Evolutionary conservation across 306 rosid genomes (phyloP).

Genomic region (Gastrolobium bilobum): DNA sequence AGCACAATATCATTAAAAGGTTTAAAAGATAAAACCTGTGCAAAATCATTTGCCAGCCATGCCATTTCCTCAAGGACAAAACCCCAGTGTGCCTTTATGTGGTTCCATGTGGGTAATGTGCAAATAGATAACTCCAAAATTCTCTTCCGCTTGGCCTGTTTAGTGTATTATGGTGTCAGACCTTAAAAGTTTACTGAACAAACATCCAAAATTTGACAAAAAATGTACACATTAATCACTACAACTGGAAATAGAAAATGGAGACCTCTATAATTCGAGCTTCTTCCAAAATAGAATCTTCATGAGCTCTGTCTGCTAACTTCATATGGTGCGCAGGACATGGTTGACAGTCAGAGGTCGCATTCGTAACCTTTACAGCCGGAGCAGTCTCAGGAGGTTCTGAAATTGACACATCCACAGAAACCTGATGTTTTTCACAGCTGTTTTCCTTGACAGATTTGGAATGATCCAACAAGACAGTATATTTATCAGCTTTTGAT

Average conservation of each 20-base stretch:
- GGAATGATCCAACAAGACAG: constrained; percentile 45
- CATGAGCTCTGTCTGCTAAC: constrained; percentile 67
- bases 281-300: constrained; percentile 84
- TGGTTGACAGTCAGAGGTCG: constrained; percentile 53
- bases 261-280: constrained; percentile 81
- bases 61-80: constrained; percentile 90
- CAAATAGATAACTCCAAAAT: constrained; percentile 76
- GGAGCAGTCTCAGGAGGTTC: constrained; percentile 53
- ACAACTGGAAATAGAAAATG: constrained; percentile 32
- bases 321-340: constrained; percentile 50
- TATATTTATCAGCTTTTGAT: constrained; percentile 54
- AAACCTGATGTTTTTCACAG: constrained; percentile 46
- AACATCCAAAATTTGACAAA: constrained; percentile 18
- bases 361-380: constrained; percentile 50
- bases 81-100: constrained; percentile 76
- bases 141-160: constrained; percentile 86
- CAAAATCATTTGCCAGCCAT: constrained; percentile 96
- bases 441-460: constrained; percentile 53
- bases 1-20: background rate
- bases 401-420: constrained; percentile 44
- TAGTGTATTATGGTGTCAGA: constrained; percentile 44
- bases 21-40: constrained; percentile 66
- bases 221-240: constrained; percentile 33
- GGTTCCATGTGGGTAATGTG: constrained; percentile 54
- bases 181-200: constrained; percentile 20